Conservation (phyloP, 2,329 filamentous ascomycete species). For the Xylaria arbuscula region DNA sequence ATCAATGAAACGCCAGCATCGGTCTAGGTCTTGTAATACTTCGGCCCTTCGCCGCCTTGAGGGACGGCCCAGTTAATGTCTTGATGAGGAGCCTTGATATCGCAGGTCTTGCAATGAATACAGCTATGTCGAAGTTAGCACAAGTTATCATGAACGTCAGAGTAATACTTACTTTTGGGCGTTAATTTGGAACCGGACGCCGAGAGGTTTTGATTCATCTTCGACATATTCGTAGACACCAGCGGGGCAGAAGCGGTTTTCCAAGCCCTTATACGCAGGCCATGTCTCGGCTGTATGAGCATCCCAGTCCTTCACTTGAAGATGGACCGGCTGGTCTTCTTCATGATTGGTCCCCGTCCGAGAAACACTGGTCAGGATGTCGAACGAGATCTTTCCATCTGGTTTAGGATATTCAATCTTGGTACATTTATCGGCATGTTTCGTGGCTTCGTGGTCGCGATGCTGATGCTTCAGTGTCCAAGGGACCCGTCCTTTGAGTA, state of each 20-base stretch:
- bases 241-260: slow-evolving; percentile 96
- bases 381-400: slow-evolving; percentile 93
- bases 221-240: slow-evolving; percentile 99
- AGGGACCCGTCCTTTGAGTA: slow-evolving; percentile 85
- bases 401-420: slow-evolving; percentile 98
- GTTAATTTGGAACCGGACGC: slow-evolving; percentile 97
- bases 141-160: not conserved
- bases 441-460: slow-evolving; percentile 82
- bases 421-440: slow-evolving; percentile 78
- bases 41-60: slow-evolving; percentile 84
- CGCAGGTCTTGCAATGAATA: slow-evolving; percentile 99
- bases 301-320: slow-evolving; percentile 96
- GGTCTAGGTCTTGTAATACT: slow-evolving; percentile 70
- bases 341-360: slow-evolving; percentile 98
- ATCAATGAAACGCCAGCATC: slow-evolving; percentile 3
- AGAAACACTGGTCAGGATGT: slow-evolving; percentile 94
- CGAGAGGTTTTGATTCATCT: slow-evolving; percentile 84
- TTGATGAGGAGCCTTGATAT: slow-evolving; percentile 96
- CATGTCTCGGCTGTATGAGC: slow-evolving; percentile 85
- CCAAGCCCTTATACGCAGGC: slow-evolving; percentile 88
- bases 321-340: slow-evolving; percentile 95
- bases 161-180: slow-evolving; percentile 83
- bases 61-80: slow-evolving; percentile 98
- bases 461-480: slow-evolving; percentile 92
- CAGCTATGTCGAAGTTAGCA: slow-evolving; percentile 70